phyloP scores from a whole-genome alignment of 306 rosid genomes.

The Trichosanthes cucumerina region DNA sequence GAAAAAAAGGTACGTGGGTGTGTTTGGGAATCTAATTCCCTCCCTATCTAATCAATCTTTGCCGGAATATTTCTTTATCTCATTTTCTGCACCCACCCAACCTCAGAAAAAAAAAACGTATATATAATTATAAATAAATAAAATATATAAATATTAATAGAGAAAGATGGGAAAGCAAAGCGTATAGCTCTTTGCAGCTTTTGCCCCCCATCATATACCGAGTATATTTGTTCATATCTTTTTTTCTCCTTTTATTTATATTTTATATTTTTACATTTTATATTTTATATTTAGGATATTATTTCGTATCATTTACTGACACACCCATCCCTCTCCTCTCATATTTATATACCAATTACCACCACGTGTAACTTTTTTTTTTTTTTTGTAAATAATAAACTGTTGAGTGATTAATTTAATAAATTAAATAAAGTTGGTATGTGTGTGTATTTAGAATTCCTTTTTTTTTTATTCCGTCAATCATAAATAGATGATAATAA shows the following conservation, averaged over 20 bases:
- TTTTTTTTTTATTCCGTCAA: background rate
- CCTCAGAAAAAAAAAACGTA: background rate
- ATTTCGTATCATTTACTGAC: conserved; percentile 14
- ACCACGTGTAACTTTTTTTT: background rate
- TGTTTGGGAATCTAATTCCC: conserved; percentile 45
- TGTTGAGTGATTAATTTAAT: background rate
- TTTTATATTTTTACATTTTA: background rate
- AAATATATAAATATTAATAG: background rate
- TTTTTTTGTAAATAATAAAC: background rate
- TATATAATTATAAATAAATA: background rate
- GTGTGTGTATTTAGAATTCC: background rate
- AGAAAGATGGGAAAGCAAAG: conserved; percentile 18
- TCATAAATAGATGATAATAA: background rate
- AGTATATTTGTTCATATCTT: conserved; percentile 16
- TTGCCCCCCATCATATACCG: conserved; percentile 13
- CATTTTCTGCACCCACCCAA: conserved; percentile 24
- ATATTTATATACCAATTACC: background rate
- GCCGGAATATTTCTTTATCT: conserved; percentile 37
- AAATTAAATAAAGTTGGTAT: background rate
- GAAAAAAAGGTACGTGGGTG: conserved; percentile 9
- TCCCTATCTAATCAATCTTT: conserved; percentile 28
- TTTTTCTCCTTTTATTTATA: background rate
- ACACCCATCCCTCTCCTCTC: background rate
- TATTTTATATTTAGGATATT: background rate
- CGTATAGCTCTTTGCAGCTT: conserved; percentile 23